phyloP scores from a whole-genome alignment of 1,284 basidiomycete species.

The Microbotryum intermedium region DNA sequence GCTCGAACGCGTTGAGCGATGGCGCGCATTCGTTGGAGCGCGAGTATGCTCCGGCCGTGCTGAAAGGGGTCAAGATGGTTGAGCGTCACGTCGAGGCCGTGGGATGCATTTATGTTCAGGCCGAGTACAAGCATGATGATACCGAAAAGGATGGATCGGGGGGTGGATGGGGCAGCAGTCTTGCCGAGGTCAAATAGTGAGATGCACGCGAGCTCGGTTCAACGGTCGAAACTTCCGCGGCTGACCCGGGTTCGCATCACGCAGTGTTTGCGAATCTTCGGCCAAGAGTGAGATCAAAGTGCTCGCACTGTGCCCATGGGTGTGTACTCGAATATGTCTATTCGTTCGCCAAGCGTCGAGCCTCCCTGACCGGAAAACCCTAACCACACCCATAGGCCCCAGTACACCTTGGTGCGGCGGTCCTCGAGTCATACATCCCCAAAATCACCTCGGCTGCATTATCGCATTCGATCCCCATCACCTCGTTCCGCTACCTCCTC shows the following conservation, averaged over 20 bases:
- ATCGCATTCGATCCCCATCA: constrained; percentile 1
- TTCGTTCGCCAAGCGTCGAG: too few relatives aligned
- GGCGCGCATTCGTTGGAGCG: too few relatives aligned
- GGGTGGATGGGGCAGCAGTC: constrained; percentile 21
- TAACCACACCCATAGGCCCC: constrained; percentile 12
- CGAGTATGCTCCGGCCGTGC: too few relatives aligned
- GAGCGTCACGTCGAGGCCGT: not conserved
- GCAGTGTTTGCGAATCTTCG: constrained; percentile 14
- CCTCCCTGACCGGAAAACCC: not conserved
- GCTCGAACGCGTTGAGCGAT: too few relatives aligned
- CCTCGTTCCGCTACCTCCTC: constrained; percentile 23
- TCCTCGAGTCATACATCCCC: constrained; percentile 9
- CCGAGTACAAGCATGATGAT: constrained; percentile 14
- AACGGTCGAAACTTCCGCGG: not conserved
- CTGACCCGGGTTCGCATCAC: not conserved
- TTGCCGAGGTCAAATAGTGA: constrained; percentile 21
- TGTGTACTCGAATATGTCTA: not conserved
- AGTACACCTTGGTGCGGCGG: constrained; percentile 12
- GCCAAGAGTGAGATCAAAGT: not conserved
- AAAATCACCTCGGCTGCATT: constrained; percentile 3
- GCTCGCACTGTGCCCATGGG: constrained; percentile 27
- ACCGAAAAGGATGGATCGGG: constrained; percentile 9
- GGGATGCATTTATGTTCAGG: constrained; percentile 20
- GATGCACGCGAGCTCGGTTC: not conserved
- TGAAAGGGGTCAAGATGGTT: not conserved